Evolutionary conservation across 108 stramenopile species (phyloP), one percentile per base, ranked within the genome.

Genomic region (Cyclostephanos tholiformis): DNA sequence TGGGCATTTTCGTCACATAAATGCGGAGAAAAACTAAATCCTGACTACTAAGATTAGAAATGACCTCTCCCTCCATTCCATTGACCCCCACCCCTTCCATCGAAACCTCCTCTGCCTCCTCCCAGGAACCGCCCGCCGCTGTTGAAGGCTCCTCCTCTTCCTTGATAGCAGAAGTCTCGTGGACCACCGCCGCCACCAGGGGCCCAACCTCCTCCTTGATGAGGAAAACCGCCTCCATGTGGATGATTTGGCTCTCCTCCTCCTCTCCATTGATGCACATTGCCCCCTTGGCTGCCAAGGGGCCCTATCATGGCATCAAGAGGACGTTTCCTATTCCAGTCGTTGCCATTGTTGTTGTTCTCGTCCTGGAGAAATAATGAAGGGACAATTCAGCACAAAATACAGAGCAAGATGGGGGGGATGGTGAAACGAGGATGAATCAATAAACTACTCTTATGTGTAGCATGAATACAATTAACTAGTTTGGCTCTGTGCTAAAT

Each of bases 151-250:
- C 71, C 27, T 41, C 75, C 63, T 67, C 73, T 38, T 32, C 77
- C 51, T 46, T 70, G 62, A 58, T 73, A 32, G 30, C 77, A 67
- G 4, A 68, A 49, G 17, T 59, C 56, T 38, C 67, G 68, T 43
- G 55, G 50, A 55, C 61, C 65, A 25, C 69, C 59, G 48, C 82
- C 57, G 36, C 67, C 63, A 9, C 77, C 77, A 75, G 75, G 64
- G 56, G 62, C 66, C 27, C 79, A 25, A 36, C 74, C 41, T 16
- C 75, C 69, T 67, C 71, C 61, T 32, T 76, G 50, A 39, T 66
- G 41, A 38, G 26, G 58, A 48, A 51, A 26, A 46, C 44, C 44
- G 61, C 80, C 65, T 50, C 73, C 57, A 6, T 59, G 53, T 16
- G 55, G 55, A 20, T 16, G 43, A 39, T 48, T 65, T 9, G 52